Percentiles rank a stretch among this genome's conserved stretches.
These are phyloP conservation scores for Capsicum rhomboideum DNA, from an alignment of 257 asterid species.

Conservation along the genomic window DNA sequence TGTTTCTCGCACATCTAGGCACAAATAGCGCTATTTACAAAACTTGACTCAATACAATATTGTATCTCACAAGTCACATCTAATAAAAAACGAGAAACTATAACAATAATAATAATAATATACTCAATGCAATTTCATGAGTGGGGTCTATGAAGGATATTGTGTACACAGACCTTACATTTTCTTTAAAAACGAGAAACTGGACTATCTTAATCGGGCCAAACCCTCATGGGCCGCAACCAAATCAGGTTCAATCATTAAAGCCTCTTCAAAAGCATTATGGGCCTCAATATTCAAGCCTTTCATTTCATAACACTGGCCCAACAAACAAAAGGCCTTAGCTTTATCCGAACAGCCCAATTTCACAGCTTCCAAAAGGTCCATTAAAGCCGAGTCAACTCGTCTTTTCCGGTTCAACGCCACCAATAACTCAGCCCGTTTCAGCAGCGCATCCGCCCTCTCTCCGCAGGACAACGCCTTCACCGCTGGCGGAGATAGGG, in stretches of 20 bases:
- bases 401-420: constrained; percentile 56
- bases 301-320: constrained; percentile 30
- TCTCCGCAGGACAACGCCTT: constrained; percentile 51
- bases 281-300: constrained; percentile 40
- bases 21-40: too few relatives aligned
- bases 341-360: constrained; percentile 36
- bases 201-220: constrained; percentile 18
- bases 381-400: constrained; percentile 56
- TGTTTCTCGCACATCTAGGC: too few relatives aligned
- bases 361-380: constrained; percentile 55
- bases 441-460: constrained; percentile 69
- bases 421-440: constrained; percentile 66
- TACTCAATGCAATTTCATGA: too few relatives aligned
- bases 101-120: too few relatives aligned
- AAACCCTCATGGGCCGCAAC: constrained; percentile 40
- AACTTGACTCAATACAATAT: too few relatives aligned
- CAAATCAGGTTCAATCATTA: constrained; percentile 26
- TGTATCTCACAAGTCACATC: too few relatives aligned
- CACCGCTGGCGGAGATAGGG: constrained; percentile 65
- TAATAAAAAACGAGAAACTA: too few relatives aligned
- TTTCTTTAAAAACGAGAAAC: too few relatives aligned
- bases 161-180: too few relatives aligned
- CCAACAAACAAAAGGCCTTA: constrained; percentile 59
- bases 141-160: too few relatives aligned
- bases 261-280: constrained; percentile 28